Conservation (phyloP, 2,329 filamentous ascomycete species). For the Daldinia sp. region DNA sequence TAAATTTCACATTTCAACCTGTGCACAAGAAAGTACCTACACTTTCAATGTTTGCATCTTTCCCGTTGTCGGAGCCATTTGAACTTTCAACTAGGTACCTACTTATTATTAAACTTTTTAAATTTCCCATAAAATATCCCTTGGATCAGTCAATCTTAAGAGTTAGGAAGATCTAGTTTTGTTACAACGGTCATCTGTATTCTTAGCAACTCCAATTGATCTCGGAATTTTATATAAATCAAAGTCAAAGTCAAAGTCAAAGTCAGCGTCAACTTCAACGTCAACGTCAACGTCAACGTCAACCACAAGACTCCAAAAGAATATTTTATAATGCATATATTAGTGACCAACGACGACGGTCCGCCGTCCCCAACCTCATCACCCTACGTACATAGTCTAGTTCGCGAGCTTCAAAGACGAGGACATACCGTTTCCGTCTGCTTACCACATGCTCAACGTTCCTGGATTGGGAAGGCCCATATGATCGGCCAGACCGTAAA, state of each 20-base stretch:
- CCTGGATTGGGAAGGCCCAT: conserved; percentile 98
- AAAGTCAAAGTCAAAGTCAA: no score
- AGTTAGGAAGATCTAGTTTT: neutral
- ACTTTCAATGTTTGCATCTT: neutral
- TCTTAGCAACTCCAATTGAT: conserved; percentile 7
- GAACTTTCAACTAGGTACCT: conserved; percentile 16
- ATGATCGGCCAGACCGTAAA: conserved; percentile 89
- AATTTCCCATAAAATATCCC: neutral
- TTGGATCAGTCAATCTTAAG: neutral
- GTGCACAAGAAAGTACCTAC: conserved; percentile 11
- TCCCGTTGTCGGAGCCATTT: no score
- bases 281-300: no score
- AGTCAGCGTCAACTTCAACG: no score
- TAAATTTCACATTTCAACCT: conserved; percentile 15
- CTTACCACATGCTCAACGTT: conserved; percentile 88
- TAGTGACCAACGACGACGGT: conserved; percentile 81
- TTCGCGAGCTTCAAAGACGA: conserved; percentile 73
- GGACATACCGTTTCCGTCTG: conserved; percentile 92
- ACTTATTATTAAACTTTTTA: no score
- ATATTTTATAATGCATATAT: conserved; percentile 63
- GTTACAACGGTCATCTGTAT: neutral
- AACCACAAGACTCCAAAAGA: no score
- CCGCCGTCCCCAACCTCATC: conserved; percentile 80
- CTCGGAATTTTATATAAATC: neutral
- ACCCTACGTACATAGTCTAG: conserved; percentile 80